These are phyloP conservation scores for Aspergillus sclerotioniger DNA, from an alignment of 495 filamentous ascomycete species.

Conservation along the genomic window DNA sequence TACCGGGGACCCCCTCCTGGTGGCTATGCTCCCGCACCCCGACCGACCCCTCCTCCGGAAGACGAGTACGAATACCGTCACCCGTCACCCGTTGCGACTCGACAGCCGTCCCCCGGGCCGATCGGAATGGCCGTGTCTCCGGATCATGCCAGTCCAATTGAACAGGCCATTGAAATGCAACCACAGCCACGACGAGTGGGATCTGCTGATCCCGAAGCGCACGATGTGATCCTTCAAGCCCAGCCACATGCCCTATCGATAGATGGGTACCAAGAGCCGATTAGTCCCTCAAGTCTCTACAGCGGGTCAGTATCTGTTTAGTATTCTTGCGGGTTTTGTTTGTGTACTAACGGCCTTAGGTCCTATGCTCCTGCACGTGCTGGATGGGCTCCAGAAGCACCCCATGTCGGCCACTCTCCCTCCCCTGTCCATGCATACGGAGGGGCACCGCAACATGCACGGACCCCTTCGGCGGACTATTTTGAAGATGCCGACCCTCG, in stretches of 20 bases:
- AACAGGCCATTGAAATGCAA: constrained; percentile 84
- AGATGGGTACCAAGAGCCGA: constrained; percentile 28
- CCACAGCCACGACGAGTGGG: constrained; percentile 35
- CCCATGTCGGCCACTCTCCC: constrained; percentile 18
- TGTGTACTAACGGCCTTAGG: constrained; percentile 37
- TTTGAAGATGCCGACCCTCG: constrained; percentile 94
- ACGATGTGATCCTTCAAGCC: constrained; percentile 62
- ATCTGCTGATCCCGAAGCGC: constrained; percentile 46
- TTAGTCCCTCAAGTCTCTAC: constrained; percentile 65
- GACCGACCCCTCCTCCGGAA: constrained; percentile 26
- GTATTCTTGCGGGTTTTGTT: constrained; percentile 10
- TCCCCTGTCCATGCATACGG: constrained; percentile 15
- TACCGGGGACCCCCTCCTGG: constrained; percentile 53
- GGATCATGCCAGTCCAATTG: constrained; percentile 47
- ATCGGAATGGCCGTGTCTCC: constrained; percentile 50
- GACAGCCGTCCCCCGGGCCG: constrained; percentile 58
- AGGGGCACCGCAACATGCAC: constrained; percentile 30
- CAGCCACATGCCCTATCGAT: constrained; percentile 49
- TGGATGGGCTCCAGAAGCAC: constrained; percentile 36
- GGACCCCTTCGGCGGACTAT: constrained; percentile 58
- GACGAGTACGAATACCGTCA: constrained; percentile 32
- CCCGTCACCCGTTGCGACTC: constrained; percentile 28
- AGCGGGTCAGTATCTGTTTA: constrained; percentile 66
- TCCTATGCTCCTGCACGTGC: constrained; percentile 63
- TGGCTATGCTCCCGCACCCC: constrained; percentile 38